Evolutionary conservation across 202 grass and related monocot genomes (phyloP).

Genomic region (Carex arenaria): DNA sequence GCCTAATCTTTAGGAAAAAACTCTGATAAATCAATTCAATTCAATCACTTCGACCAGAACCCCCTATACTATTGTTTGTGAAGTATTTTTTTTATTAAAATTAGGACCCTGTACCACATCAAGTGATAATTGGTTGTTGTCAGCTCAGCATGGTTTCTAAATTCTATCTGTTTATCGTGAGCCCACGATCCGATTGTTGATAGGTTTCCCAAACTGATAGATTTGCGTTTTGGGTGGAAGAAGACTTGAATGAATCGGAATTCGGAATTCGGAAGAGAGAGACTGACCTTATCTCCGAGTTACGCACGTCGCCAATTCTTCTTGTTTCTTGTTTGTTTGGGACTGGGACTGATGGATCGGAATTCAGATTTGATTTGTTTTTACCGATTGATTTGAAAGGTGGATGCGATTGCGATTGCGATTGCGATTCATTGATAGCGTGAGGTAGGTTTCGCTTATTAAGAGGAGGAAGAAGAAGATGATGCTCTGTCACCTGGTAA

Average conservation of each 20-base stretch:
- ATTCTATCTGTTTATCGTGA: background rate
- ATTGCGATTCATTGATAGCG: background rate
- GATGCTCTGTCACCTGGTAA: no score
- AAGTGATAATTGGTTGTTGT: background rate
- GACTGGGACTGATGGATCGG: no score
- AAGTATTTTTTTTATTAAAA: background rate
- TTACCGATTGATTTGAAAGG: background rate
- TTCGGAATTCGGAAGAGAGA: no score
- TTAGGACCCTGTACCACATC: background rate
- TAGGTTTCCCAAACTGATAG: background rate
- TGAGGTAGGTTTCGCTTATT: slow-evolving; percentile 12
- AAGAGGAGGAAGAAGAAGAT: background rate
- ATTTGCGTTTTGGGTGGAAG: background rate
- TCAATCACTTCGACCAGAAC: background rate
- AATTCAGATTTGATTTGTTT: background rate
- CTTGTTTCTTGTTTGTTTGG: no score
- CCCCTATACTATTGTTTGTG: no score
- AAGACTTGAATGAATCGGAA: background rate
- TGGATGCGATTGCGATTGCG: background rate
- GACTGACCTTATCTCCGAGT: no score
- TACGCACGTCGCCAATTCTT: background rate
- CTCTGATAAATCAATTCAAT: background rate
- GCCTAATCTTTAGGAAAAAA: background rate
- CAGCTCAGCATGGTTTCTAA: background rate
- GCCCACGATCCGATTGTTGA: background rate